Evolutionary conservation across 2,329 filamentous ascomycete species (phyloP), one percentile per base, ranked within the genome.

Genomic region (Chrysoporthe austroafricana): DNA sequence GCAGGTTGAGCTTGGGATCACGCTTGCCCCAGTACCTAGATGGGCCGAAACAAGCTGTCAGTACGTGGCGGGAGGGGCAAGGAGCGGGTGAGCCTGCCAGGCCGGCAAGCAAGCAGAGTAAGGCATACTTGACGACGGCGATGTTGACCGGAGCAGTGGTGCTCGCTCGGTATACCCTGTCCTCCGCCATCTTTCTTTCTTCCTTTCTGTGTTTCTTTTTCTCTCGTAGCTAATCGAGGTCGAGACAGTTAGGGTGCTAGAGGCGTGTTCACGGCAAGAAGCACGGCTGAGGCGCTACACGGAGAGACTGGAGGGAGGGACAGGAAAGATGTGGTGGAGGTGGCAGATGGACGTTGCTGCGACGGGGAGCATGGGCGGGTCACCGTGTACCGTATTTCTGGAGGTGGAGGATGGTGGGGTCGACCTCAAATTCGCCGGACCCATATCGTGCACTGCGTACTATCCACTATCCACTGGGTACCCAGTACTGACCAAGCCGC

Each of bases 101-200:
- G 54, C 68, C 61, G 63, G 67, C 44, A 36, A n/a, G 26, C 68
- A 66, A 71, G 66, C 58, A 69, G 70, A 18, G 54, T 70, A 4
- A 26, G 32, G 65, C 79, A 64, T 76, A 96, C 91, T 98, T 98
- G 83, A 98, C 96, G 67, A 98, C 94, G 72, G 95, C 95, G 78
- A 98, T 98, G 84, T 98, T 98, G 77, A 98, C 95, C 16, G 95
- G 96, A 52, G 96, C 96, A 71, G 94, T 98, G 69, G 96, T 97
- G 84, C 92, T 97, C 73, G 96, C 93, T 75, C 94, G 91, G 84
- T 96, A 94, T 75, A 98, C 86, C 67, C 83, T 84, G 64, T 75
- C 80, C 73, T 84, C 83, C 43, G 82, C 79, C 83, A 85, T 85
- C 13, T 63, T 65, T 52, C 26, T 26, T 26, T 26, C 26, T 26